Evolutionary conservation across 192 early-diverging fungal species (phyloP).

Genomic region (Backusella morwellensis): DNA sequence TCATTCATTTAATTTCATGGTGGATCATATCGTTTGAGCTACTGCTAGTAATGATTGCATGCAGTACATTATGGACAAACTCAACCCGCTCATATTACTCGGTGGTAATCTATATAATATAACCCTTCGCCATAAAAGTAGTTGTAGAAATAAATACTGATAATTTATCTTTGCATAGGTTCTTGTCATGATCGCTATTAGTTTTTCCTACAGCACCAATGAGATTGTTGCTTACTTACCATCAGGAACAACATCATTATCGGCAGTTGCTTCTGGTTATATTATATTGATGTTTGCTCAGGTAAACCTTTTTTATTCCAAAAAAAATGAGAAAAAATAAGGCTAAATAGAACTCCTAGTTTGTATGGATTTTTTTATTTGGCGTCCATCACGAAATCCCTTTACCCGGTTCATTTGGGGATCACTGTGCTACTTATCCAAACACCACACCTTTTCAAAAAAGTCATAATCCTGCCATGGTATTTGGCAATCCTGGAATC

Average conservation of each 20-base stretch:
- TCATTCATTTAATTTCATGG: constrained; percentile 18
- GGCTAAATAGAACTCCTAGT: not conserved
- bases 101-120: not conserved
- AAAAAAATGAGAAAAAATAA: not conserved
- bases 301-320: constrained; percentile 23
- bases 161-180: not conserved
- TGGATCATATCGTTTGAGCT: constrained; percentile 25
- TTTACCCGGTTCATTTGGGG: not conserved
- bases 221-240: constrained; percentile 21
- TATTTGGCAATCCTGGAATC: not conserved
- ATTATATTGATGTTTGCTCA: constrained; percentile 28
- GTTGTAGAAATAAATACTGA: not conserved
- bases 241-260: not conserved
- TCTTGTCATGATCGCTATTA: constrained; percentile 18
- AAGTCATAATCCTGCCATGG: not conserved
- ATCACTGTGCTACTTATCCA: not conserved
- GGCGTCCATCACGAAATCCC: constrained; percentile 8
- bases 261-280: constrained; percentile 17
- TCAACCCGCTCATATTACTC: constrained; percentile 5
- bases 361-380: constrained; percentile 20
- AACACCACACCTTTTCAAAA: not conserved
- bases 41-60: constrained; percentile 2
- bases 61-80: constrained; percentile 12
- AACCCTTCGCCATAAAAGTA: not conserved
- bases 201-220: constrained; percentile 13